These are phyloP conservation scores for Lachancea thermotolerans DNA, from an alignment of 805 yeast species.

Conservation along the genomic window DNA sequence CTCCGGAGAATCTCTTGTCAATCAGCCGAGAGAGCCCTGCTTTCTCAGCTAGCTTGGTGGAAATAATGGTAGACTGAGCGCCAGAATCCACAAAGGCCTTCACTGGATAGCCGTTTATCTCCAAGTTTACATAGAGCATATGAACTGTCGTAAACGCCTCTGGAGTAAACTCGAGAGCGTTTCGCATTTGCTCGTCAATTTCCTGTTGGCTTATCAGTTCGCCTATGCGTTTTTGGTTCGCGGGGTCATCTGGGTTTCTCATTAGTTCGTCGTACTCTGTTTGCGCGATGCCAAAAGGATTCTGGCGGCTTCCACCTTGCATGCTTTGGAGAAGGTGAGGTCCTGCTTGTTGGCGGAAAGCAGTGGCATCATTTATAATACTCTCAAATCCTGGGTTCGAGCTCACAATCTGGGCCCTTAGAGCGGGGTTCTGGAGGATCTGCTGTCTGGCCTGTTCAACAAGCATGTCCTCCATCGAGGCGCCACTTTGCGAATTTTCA, in stretches of 20 bases:
- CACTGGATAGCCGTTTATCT: conserved; percentile 71
- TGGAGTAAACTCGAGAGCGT: conserved; percentile 83
- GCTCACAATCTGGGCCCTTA: conserved; percentile 32
- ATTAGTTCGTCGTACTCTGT: conserved; percentile 48
- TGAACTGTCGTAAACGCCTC: conserved; percentile 78
- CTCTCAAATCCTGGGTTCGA: conserved; percentile 44
- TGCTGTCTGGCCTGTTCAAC: conserved; percentile 47
- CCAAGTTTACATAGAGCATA: conserved; percentile 76
- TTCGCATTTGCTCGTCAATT: conserved; percentile 69
- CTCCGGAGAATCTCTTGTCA: conserved; percentile 73
- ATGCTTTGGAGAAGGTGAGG: conserved; percentile 32
- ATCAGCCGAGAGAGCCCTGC: conserved; percentile 66
- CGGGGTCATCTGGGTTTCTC: conserved; percentile 65
- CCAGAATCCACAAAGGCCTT: conserved; percentile 97
- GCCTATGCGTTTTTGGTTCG: conserved; percentile 54
- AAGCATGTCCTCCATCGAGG: conserved; percentile 18
- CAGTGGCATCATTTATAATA: conserved; percentile 40
- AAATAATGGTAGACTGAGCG: conserved; percentile 83
- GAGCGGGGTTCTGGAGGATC: conserved; percentile 36
- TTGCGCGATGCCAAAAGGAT: conserved; percentile 34
- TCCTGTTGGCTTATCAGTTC: conserved; percentile 65
- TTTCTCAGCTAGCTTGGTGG: conserved; percentile 66
- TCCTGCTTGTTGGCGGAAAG: conserved; percentile 39
- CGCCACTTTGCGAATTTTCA: not conserved
- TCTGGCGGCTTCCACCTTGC: conserved; percentile 13